phyloP scores from a whole-genome alignment of 345 rosid species.

The Cardamine chenopodiifolia region DNA sequence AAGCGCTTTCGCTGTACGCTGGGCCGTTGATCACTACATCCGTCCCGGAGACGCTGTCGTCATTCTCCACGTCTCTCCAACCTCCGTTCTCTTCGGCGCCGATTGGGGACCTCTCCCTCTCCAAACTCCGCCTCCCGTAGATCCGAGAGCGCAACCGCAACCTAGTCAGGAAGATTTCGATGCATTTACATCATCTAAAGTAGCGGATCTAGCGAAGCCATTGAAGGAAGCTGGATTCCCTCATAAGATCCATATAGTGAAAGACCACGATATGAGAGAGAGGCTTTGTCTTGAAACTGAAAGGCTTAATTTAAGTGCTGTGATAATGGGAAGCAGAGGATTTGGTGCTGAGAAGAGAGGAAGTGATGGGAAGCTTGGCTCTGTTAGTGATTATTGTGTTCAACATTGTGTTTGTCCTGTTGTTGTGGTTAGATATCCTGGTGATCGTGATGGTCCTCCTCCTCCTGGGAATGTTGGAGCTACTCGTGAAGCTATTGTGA shows the following conservation, averaged over 20 bases:
- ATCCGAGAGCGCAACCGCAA: slow-evolving; percentile 33
- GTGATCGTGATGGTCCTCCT: slow-evolving; percentile 51
- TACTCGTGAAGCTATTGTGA: slow-evolving; percentile 45
- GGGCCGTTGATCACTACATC: slow-evolving; percentile 87
- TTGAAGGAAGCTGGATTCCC: slow-evolving; percentile 85
- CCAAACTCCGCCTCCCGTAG: slow-evolving; percentile 36
- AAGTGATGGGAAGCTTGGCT: slow-evolving; percentile 78
- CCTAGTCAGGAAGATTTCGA: slow-evolving; percentile 75
- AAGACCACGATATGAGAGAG: slow-evolving; percentile 97
- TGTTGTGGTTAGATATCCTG: slow-evolving; percentile 82
- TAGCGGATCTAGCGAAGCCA: slow-evolving; percentile 77
- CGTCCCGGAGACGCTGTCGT: slow-evolving; percentile 94
- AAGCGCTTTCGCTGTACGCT: slow-evolving; percentile 77
- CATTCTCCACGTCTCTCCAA: slow-evolving; percentile 95
- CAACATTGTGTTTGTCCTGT: slow-evolving; percentile 92
- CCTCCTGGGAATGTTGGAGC: slow-evolving; percentile 37
- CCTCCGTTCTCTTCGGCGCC: slow-evolving; percentile 94
- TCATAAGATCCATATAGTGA: slow-evolving; percentile 82
- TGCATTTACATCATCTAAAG: slow-evolving; percentile 67
- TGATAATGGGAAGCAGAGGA: slow-evolving; percentile 89
- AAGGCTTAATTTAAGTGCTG: slow-evolving; percentile 71
- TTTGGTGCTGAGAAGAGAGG: slow-evolving; percentile 82
- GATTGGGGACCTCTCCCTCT: slow-evolving; percentile 95
- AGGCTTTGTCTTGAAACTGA: slow-evolving; percentile 89
- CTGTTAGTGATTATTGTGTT: slow-evolving; percentile 93